These are phyloP conservation scores for Boletus sp. DNA, from an alignment of 1,284 basidiomycete species.

Conservation along the genomic window DNA sequence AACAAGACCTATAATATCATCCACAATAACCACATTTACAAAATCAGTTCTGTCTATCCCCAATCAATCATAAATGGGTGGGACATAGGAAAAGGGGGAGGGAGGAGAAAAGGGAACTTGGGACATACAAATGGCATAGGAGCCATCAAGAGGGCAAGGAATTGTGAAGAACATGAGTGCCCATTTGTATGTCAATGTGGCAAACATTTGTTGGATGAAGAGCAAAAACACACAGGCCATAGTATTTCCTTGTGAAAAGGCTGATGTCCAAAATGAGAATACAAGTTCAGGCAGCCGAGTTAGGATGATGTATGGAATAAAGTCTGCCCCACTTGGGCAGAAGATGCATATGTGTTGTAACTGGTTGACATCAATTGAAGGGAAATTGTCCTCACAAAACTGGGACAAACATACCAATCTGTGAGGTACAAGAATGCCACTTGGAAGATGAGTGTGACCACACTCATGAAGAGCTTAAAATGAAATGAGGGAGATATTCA, in stretches of 20 bases:
- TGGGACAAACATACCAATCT: conserved; percentile 52
- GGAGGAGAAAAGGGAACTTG: not conserved
- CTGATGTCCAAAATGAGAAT: not conserved
- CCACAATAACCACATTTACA: not conserved
- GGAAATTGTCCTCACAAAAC: not conserved
- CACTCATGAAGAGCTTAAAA: conserved; percentile 53
- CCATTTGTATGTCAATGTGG: conserved; percentile 62
- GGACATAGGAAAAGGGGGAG: not conserved
- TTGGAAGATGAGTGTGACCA: conserved; percentile 58
- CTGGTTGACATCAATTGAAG: conserved; percentile 31
- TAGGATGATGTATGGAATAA: conserved; percentile 50
- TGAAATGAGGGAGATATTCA: conserved; percentile 15
- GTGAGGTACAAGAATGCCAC: conserved; percentile 70
- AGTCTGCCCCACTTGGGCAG: conserved; percentile 73
- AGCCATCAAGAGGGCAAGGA: conserved; percentile 55
- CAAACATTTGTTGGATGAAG: conserved; percentile 63
- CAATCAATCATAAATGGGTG: not conserved
- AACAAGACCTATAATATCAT: conserved; percentile 16
- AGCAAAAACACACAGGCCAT: conserved; percentile 61
- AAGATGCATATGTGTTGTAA: conserved; percentile 72
- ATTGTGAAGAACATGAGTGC: conserved; percentile 64
- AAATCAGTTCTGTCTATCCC: conserved; percentile 5
- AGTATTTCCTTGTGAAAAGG: conserved; percentile 48
- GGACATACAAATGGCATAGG: conserved; percentile 63
- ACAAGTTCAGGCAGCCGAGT: not conserved